Conservation (phyloP, 1,284 basidiomycete genomes). For the Tilletia caries region DNA sequence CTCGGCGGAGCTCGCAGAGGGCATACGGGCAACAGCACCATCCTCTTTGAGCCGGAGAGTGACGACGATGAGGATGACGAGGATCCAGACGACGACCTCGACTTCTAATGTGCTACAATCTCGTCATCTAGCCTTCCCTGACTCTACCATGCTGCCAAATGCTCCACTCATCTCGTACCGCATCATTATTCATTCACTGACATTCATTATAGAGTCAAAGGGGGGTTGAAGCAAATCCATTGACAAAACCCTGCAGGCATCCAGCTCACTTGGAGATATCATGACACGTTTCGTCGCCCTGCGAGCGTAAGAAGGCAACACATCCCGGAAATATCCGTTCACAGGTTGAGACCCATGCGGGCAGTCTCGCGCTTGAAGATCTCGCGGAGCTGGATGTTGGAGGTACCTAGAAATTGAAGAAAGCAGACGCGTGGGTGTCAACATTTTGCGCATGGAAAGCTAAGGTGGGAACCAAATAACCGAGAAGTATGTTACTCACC, state of each 20-base stretch:
- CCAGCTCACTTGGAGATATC: too few relatives aligned
- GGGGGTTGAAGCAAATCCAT: too few relatives aligned
- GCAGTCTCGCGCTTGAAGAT: slow-evolving; percentile 68
- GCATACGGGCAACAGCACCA: slow-evolving; percentile 37
- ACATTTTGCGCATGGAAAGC: too few relatives aligned
- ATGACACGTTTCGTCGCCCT: too few relatives aligned
- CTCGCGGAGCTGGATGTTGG: slow-evolving; percentile 90
- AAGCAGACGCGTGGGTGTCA: not conserved
- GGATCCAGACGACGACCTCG: slow-evolving; percentile 48
- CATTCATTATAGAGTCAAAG: too few relatives aligned
- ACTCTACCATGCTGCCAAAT: too few relatives aligned
- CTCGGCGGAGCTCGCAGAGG: slow-evolving; percentile 23
- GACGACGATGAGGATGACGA: slow-evolving; percentile 50
- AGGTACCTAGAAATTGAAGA: not conserved
- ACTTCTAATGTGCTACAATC: slow-evolving; percentile 32
- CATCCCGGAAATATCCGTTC: not conserved
- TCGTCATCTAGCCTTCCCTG: too few relatives aligned
- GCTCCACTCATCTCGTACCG: too few relatives aligned
- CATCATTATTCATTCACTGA: too few relatives aligned
- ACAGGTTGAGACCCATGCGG: slow-evolving; percentile 38
- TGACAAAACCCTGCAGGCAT: too few relatives aligned
- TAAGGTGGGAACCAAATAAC: not conserved
- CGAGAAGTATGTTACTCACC: slow-evolving; percentile 57
- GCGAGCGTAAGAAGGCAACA: too few relatives aligned
- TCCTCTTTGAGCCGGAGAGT: slow-evolving; percentile 47